A percentile compares a stretch with the other conserved stretches of the same genome.
phyloP scores from a whole-genome alignment of 768 basidiomycete species.

The Podaxis mareebaensis region DNA sequence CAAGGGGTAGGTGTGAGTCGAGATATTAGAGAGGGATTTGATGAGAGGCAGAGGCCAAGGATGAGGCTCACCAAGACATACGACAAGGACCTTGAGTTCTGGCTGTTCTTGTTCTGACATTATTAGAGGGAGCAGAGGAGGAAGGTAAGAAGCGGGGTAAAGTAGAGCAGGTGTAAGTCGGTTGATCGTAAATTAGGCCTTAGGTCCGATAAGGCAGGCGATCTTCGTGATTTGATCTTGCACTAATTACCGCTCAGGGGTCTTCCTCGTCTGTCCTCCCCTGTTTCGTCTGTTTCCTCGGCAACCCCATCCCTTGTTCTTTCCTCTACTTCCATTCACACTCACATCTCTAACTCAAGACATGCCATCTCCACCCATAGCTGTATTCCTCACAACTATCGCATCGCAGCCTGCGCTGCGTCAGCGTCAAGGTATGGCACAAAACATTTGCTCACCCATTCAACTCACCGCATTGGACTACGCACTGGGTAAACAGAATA shows the following conservation, averaged over 20 bases:
- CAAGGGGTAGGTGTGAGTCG: neutral
- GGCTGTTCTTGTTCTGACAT: conserved; percentile 21
- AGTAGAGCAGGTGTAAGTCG: neutral
- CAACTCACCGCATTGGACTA: neutral
- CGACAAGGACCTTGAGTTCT: conserved; percentile 62
- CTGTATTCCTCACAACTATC: conserved; percentile 86
- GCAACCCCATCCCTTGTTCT: neutral
- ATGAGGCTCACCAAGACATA: conserved; percentile 56
- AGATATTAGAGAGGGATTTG: neutral
- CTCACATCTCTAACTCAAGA: neutral
- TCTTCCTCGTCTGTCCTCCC: neutral
- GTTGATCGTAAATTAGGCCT: conserved; percentile 2
- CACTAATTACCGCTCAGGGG: conserved; percentile 4
- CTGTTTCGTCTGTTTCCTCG: neutral
- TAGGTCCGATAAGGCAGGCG: conserved; percentile 5
- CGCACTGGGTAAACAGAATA: conserved; percentile 55
- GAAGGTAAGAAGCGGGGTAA: neutral
- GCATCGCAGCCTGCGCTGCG: conserved; percentile 77
- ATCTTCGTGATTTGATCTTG: conserved; percentile 2
- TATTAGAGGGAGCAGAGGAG: neutral
- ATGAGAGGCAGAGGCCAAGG: neutral
- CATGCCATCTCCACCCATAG: conserved; percentile 84
- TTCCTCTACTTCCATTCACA: neutral
- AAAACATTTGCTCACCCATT: too few relatives aligned
- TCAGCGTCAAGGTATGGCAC: conserved; percentile 67